Evolutionary conservation across 2,329 filamentous ascomycete species (phyloP).

Genomic region (Diaporthe sp.): DNA sequence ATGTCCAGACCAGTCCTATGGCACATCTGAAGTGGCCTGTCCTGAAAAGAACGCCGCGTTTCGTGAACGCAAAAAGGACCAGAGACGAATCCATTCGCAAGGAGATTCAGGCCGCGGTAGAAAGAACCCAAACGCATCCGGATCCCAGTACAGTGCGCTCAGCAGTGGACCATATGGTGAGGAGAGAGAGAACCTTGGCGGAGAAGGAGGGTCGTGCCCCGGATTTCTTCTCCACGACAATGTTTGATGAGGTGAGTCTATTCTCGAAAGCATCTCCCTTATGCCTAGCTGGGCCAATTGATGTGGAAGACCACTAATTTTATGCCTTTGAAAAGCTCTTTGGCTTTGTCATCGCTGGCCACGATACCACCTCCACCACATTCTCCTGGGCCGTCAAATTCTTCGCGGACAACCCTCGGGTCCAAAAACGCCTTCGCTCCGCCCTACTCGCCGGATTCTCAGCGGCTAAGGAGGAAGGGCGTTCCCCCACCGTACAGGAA

Average conservation of each 20-base stretch:
- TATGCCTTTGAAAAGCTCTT: slow-evolving; percentile 47
- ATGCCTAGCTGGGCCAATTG: background rate
- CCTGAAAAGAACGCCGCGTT: background rate
- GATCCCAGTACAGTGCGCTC: background rate
- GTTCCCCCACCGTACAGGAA: slow-evolving; percentile 47
- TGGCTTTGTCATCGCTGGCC: slow-evolving; percentile 55
- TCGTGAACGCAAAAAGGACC: background rate
- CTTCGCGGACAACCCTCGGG: slow-evolving; percentile 52
- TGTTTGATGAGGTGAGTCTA: slow-evolving; percentile 2
- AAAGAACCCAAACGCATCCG: background rate
- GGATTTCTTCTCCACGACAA: background rate
- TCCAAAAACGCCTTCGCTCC: slow-evolving; percentile 54
- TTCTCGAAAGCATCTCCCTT: background rate
- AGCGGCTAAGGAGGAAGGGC: slow-evolving; percentile 50
- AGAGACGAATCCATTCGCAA: background rate
- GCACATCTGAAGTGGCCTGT: background rate
- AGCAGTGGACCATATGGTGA: slow-evolving; percentile 14
- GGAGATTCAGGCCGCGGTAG: background rate
- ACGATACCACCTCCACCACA: slow-evolving; percentile 58
- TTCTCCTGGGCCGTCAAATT: slow-evolving; percentile 57
- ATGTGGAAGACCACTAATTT: slow-evolving; percentile 39
- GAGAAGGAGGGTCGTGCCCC: slow-evolving; percentile 37
- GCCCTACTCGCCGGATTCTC: slow-evolving; percentile 52
- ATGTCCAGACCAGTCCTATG: background rate
- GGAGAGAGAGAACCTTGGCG: background rate